Percentiles rank a stretch among this genome's conserved stretches.
Conservation (phyloP, 768 basidiomycete genomes). For the Suillus fuscotomentosus region DNA sequence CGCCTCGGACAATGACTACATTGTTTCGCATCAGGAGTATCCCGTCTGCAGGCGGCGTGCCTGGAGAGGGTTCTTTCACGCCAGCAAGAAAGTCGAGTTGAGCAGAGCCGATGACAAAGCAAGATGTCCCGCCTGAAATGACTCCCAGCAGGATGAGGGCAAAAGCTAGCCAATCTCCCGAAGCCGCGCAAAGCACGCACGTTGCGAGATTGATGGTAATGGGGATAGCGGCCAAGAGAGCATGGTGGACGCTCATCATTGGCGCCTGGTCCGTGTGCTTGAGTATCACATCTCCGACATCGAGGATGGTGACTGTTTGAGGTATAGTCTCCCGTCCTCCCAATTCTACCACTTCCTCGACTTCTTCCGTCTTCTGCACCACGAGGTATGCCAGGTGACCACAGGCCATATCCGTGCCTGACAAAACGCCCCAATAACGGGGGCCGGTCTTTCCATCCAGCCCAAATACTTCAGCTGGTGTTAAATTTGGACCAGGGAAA, state of each 20-base stretch:
- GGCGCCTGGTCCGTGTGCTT: conserved; percentile 9
- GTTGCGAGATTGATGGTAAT: conserved; percentile 21
- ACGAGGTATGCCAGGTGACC: conserved; percentile 24
- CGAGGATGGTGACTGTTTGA: conserved; percentile 15
- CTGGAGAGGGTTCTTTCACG: conserved; percentile 19
- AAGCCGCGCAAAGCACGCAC: conserved; percentile 24
- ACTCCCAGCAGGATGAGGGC: conserved; percentile 33
- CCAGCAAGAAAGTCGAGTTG: conserved; percentile 15
- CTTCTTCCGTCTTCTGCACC: conserved; percentile 13
- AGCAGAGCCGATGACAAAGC: conserved; percentile 31
- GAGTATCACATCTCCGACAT: conserved; percentile 6
- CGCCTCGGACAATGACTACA: conserved; percentile 31
- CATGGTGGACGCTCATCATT: conserved; percentile 4
- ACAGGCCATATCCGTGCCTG: conserved; percentile 16
- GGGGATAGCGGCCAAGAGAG: conserved; percentile 23
- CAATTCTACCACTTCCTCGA: conserved; percentile 8
- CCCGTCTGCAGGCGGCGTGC: conserved; percentile 31
- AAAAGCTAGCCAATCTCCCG: conserved; percentile 30
- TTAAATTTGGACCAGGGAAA: conserved; percentile 17
- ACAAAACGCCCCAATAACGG: conserved; percentile 24
- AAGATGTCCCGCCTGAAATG: conserved; percentile 29
- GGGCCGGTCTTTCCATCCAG: conserved; percentile 29
- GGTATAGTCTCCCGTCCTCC: conserved; percentile 21
- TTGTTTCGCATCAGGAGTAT: conserved; percentile 23
- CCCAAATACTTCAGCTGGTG: conserved; percentile 21